Evolutionary conservation across 2,329 filamentous ascomycete genomes (phyloP).

Genomic region (Apiospora rasikravindrae): DNA sequence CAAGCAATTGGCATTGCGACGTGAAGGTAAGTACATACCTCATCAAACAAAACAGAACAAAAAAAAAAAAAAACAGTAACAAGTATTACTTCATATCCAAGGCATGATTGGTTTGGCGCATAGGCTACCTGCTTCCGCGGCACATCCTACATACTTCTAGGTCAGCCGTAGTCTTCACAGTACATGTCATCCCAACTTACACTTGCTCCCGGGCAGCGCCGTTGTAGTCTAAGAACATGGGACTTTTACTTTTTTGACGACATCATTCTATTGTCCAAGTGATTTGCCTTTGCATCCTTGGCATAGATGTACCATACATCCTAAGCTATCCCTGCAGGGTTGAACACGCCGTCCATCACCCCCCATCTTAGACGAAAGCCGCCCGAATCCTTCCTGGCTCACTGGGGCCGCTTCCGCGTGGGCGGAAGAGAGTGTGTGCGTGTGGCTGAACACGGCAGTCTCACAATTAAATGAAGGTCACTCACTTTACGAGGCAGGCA

Average conservation of each 20-base stretch:
- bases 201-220: neutral
- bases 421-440: neutral
- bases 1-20: neutral
- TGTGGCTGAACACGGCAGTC: conserved; percentile 6
- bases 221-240: neutral
- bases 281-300: neutral
- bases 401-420: neutral
- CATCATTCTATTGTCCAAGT: too few species aligned
- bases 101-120: neutral
- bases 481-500: neutral
- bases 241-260: neutral
- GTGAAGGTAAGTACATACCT: neutral
- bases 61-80: neutral
- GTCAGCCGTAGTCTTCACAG: neutral
- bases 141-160: neutral
- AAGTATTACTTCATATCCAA: neutral
- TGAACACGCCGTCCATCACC: neutral
- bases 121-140: neutral
- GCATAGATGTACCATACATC: neutral
- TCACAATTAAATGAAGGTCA: neutral
- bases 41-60: neutral
- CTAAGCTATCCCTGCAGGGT: neutral
- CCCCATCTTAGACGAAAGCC: neutral
- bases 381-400: neutral
- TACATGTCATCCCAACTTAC: neutral